Conservation (phyloP, 2,329 filamentous ascomycete species). For the Plectosphaerella sp. region DNA sequence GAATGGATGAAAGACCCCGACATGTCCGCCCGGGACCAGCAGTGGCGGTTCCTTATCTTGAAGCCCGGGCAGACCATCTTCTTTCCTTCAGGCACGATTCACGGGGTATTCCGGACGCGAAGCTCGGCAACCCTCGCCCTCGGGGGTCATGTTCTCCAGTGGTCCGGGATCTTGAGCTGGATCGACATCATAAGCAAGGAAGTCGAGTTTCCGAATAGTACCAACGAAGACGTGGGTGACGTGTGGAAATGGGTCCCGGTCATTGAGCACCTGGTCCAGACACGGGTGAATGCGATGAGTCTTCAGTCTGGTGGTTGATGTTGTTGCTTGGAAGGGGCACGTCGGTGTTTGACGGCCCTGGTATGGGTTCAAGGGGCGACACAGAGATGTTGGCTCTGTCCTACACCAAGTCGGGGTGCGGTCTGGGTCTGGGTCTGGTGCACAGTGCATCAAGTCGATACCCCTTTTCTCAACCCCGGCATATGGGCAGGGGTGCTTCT, state of each 20-base stretch:
- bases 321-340: too few relatives aligned
- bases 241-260: too few relatives aligned
- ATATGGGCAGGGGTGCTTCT: background rate
- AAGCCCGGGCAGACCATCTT: slow-evolving; percentile 27
- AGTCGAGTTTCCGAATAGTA: slow-evolving; percentile 1
- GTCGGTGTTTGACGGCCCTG: too few relatives aligned
- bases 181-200: slow-evolving; percentile 21
- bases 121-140: slow-evolving; percentile 22
- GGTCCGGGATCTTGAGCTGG: slow-evolving; percentile 24
- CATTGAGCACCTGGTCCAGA: too few relatives aligned
- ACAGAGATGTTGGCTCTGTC: too few relatives aligned
- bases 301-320: too few relatives aligned
- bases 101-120: slow-evolving; percentile 25
- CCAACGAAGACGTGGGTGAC: slow-evolving; percentile 4
- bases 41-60: slow-evolving; percentile 25
- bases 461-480: background rate
- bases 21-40: slow-evolving; percentile 16
- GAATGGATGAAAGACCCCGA: slow-evolving; percentile 15
- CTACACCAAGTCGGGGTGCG: too few relatives aligned
- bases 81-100: slow-evolving; percentile 26
- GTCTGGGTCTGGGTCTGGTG: too few relatives aligned
- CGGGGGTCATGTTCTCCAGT: slow-evolving; percentile 27
- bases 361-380: too few relatives aligned
- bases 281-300: too few relatives aligned
- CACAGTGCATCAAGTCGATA: too few relatives aligned